Percentiles rank a stretch among this genome's conserved stretches.
phyloP scores from a whole-genome alignment of 192 early-diverging fungal genomes.

The Nowakowskiella sp. region DNA sequence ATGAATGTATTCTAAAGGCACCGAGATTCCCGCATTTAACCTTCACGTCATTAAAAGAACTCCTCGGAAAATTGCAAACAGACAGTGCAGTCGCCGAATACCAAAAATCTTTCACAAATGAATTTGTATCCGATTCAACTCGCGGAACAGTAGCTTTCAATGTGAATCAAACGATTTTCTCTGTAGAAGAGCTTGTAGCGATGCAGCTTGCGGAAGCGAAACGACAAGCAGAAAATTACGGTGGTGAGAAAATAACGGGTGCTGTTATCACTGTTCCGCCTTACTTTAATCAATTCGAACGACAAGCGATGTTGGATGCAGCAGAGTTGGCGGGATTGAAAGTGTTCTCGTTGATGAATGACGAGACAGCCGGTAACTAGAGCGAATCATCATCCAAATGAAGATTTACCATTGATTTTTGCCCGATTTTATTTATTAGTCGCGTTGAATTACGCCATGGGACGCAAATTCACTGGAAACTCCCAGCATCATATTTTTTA shows the following conservation, averaged over 20 bases:
- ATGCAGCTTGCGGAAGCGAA: conserved; percentile 88
- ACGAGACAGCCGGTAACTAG: conserved; percentile 76
- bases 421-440: conserved; percentile 36
- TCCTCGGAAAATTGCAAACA: conserved; percentile 72
- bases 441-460: conserved; percentile 87
- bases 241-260: conserved; percentile 65
- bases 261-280: conserved; percentile 94
- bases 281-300: conserved; percentile 82
- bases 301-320: conserved; percentile 86
- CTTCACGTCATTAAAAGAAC: conserved; percentile 73
- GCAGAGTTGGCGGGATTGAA: conserved; percentile 82
- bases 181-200: conserved; percentile 85
- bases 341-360: conserved; percentile 78
- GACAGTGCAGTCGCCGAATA: conserved; percentile 58
- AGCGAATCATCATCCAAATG: neutral
- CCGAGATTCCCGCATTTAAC: conserved; percentile 74
- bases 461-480: conserved; percentile 50
- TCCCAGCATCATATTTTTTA: conserved; percentile 83
- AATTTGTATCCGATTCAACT: conserved; percentile 60
- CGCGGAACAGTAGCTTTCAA: conserved; percentile 25
- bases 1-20: conserved; percentile 37
- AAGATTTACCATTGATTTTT: neutral
- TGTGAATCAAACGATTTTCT: conserved; percentile 23
- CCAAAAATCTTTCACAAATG: conserved; percentile 65
- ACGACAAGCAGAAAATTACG: conserved; percentile 69